These are phyloP conservation scores for Dalbergia cochinchinensis DNA, from an alignment of 306 rosid genomes.

Conservation along the genomic window DNA sequence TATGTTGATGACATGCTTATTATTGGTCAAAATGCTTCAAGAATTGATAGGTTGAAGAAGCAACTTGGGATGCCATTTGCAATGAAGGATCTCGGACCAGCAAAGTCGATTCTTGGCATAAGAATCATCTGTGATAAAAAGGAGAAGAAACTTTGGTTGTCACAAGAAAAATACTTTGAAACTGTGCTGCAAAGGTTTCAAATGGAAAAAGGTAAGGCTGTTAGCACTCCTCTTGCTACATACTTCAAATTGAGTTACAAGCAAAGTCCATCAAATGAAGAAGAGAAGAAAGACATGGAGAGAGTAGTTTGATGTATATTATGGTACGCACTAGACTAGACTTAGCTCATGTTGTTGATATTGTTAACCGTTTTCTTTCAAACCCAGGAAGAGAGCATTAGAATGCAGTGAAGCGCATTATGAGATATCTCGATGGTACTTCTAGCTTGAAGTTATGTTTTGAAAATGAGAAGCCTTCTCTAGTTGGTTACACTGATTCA, in stretches of 20 bases:
- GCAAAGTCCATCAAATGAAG: not conserved
- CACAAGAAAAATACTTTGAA: not conserved
- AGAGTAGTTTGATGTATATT: not conserved
- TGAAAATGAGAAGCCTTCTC: not conserved
- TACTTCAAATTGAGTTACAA: not conserved
- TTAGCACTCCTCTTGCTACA: not conserved
- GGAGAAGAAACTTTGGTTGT: not conserved
- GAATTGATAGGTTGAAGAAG: too few species aligned
- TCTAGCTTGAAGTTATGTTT: not conserved
- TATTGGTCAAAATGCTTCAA: too few species aligned
- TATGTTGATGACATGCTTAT: too few species aligned
- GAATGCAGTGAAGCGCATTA: not conserved
- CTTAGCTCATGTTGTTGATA: not conserved
- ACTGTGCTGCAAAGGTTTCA: not conserved
- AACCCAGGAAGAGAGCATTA: not conserved
- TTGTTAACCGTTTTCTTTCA: not conserved
- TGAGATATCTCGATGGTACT: not conserved
- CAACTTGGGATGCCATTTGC: not conserved
- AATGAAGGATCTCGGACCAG: not conserved
- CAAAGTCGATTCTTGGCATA: not conserved
- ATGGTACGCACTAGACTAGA: not conserved
- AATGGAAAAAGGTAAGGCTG: not conserved
- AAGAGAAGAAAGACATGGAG: too few species aligned
- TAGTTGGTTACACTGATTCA: not conserved
- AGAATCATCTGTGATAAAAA: not conserved